Evolutionary conservation across 2,329 filamentous ascomycete genomes (phyloP).

Genomic region (Penicillium rolfsii): DNA sequence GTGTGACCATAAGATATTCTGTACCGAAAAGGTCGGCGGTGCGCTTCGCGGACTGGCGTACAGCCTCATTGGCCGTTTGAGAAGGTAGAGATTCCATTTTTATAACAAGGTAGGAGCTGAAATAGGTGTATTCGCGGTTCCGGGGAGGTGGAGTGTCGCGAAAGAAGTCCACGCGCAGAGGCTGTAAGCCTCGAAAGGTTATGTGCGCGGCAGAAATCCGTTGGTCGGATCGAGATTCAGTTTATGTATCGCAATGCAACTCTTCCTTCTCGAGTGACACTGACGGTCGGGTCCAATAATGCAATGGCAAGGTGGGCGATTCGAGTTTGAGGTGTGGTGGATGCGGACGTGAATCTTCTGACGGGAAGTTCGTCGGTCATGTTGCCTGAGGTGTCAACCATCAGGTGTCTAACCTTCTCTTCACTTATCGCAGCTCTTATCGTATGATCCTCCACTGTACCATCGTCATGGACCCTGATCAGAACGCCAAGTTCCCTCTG

Average conservation of each 20-base stretch:
- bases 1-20: conserved; percentile 50
- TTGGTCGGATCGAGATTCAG: conserved; percentile 12
- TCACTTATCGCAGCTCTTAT: conserved; percentile 34
- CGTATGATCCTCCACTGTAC: conserved; percentile 18
- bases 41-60: conserved; percentile 49
- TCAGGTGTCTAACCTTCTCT: conserved; percentile 22
- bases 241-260: not conserved
- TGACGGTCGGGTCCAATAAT: not conserved
- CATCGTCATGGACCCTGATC: conserved; percentile 45
- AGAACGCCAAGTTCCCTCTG: conserved; percentile 72
- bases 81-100: conserved; percentile 40
- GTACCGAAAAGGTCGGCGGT: conserved; percentile 53
- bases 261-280: not conserved
- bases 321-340: conserved; percentile 4
- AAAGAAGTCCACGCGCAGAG: conserved; percentile 11
- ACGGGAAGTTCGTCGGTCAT: conserved; percentile 11
- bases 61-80: conserved; percentile 41
- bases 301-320: not conserved
- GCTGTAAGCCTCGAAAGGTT: conserved; percentile 11
- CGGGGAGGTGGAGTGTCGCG: conserved; percentile 1
- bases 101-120: not conserved
- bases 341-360: conserved; percentile 19
- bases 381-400: conserved; percentile 26
- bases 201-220: conserved; percentile 26
- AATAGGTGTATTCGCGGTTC: not conserved